These are phyloP conservation scores for Davidsoniella australis DNA, from an alignment of 2,329 filamentous ascomycete genomes.

Conservation along the genomic window DNA sequence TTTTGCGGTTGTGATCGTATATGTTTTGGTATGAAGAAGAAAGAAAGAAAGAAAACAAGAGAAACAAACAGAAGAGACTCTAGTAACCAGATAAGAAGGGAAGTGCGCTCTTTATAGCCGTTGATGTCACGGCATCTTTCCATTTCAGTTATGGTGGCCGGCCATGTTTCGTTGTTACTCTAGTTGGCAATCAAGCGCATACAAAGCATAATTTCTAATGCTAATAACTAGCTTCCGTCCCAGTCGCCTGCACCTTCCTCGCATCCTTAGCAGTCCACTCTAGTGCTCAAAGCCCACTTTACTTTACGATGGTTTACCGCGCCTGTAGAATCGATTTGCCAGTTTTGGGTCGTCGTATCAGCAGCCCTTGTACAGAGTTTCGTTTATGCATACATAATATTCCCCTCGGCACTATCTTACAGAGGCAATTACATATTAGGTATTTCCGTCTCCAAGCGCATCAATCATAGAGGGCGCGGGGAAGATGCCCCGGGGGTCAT, in stretches of 20 bases:
- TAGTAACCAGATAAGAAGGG: too few species aligned
- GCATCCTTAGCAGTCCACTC: background rate
- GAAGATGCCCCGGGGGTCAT: background rate
- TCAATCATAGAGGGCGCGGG: background rate
- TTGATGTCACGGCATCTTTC: too few species aligned
- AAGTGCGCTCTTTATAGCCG: too few species aligned
- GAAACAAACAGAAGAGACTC: background rate
- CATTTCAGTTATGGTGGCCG: too few species aligned
- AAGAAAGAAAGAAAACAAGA: background rate
- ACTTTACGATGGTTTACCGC: background rate
- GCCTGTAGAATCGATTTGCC: too few species aligned
- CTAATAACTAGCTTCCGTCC: background rate
- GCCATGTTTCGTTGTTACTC: background rate
- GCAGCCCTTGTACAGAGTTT: too few species aligned
- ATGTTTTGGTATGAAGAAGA: background rate
- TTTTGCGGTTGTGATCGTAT: background rate
- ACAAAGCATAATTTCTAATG: background rate
- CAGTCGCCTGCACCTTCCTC: constrained; percentile 1
- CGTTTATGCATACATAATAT: too few species aligned
- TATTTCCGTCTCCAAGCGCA: background rate
- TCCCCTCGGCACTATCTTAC: too few species aligned
- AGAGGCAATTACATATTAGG: background rate
- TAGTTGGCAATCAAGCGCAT: too few species aligned
- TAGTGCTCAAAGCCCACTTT: background rate
- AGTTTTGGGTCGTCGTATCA: too few species aligned